Base-by-base conservation (phyloP, 768 basidiomycete species). In the Udeniomyces megalosporus region DNA sequence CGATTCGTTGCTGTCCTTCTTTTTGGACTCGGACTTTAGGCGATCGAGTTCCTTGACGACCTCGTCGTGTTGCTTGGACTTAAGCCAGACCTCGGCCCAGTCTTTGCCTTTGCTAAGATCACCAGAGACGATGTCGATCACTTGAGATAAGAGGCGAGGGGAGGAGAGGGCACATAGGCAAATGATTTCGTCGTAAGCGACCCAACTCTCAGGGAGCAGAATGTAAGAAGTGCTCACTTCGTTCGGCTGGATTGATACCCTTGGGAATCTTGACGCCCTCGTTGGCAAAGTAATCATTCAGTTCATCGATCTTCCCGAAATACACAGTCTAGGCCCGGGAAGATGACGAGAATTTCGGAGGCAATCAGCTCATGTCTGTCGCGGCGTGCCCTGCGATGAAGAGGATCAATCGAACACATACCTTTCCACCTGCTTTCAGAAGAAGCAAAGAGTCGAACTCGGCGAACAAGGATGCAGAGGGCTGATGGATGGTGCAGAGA, bases 301-400 rank as follows among this genome's bases (percentile, higher is more conserved):
- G 75, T 47, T 77, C 71, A 49, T 88, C 90, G 54, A 92, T 87
- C 65, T 86, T 84, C 47, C 89, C 90, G 69, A 88, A 92, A 77
- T 92, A 93, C n/a, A 91, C 86, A 0, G 88, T 42, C 38, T 42
- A 42, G 28, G 22, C 10, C 15, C 17, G 24, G 17, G 22, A 53
- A 17, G 22, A 34, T 32, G 32, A 35, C 8, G 22, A 14, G n/a
- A n/a, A 53, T n/a, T 11, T 32, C 28, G 34, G 32, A 31, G 17
- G 17, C 8, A 42, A 42, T 42, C 38, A 42, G 38, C 38, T 42
- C n/a, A 42, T 42, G 38, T 8, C 10, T 42, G 38, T 8, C 10
- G 38, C 17, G 17, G 17, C 10, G 17, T 42, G 17, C 38, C 8
- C 38, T n/a, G 38, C 38, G 38, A 42, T 42, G 10, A 8, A 17